These are phyloP conservation scores for Schwanniomyces occidentalis DNA, from an alignment of 805 yeast species.

Conservation along the genomic window DNA sequence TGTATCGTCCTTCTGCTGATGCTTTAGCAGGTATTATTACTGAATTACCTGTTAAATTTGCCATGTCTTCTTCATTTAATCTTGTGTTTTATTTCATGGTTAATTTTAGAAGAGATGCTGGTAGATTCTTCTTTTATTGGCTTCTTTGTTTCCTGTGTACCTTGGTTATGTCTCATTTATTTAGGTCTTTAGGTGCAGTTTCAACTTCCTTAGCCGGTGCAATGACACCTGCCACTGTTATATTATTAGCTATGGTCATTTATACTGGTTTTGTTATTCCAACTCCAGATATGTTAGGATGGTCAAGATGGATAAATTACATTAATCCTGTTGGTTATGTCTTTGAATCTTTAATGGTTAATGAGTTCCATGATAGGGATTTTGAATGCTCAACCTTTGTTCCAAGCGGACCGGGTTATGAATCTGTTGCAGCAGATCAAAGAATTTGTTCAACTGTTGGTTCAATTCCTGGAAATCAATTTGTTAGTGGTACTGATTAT, in stretches of 20 bases:
- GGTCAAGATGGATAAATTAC: conserved; percentile 59
- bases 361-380: conserved; percentile 60
- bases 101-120: conserved; percentile 36
- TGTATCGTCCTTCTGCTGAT: conserved; percentile 75
- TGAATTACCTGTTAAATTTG: conserved; percentile 60
- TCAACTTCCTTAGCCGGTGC: conserved; percentile 42
- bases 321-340: conserved; percentile 44
- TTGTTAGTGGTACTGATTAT: conserved; percentile 63
- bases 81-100: conserved; percentile 51
- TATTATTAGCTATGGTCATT: conserved; percentile 54
- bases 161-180: conserved; percentile 42
- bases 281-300: conserved; percentile 51
- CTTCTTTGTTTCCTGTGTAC: conserved; percentile 30
- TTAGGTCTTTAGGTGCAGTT: conserved; percentile 43
- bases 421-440: conserved; percentile 30
- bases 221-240: conserved; percentile 45
- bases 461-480: conserved; percentile 50
- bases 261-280: conserved; percentile 51
- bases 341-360: conserved; percentile 60
- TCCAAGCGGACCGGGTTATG: conserved; percentile 62
- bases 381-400: conserved; percentile 57
- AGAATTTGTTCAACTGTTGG: conserved; percentile 64
- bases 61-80: conserved; percentile 30
- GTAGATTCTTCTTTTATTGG: conserved; percentile 41
- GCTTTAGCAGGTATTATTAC: conserved; percentile 62